A percentile compares a stretch with the other conserved stretches of the same genome.
These are phyloP conservation scores for Aureobasidium sp. DNA, from an alignment of 2,329 filamentous ascomycete species.

Conservation along the genomic window DNA sequence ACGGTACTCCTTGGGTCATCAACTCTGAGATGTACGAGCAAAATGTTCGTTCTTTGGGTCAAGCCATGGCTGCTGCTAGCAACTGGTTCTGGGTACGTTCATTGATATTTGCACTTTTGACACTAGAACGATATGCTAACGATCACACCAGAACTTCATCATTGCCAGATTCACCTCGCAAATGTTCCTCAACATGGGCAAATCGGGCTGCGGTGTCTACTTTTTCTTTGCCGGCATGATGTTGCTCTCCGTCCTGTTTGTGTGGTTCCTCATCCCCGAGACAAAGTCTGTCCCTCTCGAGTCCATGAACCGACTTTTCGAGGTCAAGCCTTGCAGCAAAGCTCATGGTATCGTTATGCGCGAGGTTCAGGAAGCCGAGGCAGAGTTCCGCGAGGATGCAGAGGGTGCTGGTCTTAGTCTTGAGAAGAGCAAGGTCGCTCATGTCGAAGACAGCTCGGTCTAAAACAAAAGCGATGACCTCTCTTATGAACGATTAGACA, in stretches of 20 bases:
- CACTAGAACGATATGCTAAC: neutral
- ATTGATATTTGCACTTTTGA: neutral
- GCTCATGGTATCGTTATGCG: slow-evolving; percentile 36
- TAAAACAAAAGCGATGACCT: neutral
- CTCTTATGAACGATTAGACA: neutral
- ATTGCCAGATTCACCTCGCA: slow-evolving; percentile 34
- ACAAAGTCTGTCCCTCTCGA: slow-evolving; percentile 42
- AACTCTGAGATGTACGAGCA: slow-evolving; percentile 43
- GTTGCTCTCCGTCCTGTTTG: slow-evolving; percentile 38
- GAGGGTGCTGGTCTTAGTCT: slow-evolving; percentile 8
- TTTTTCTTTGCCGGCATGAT: slow-evolving; percentile 46
- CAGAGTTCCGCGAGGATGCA: slow-evolving; percentile 11
- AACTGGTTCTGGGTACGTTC: slow-evolving; percentile 26
- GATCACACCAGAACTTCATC: slow-evolving; percentile 26
- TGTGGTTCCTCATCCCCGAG: slow-evolving; percentile 39
- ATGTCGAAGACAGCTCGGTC: slow-evolving; percentile 1
- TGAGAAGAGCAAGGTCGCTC: slow-evolving; percentile 7
- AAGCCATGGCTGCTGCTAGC: slow-evolving; percentile 28
- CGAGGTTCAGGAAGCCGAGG: slow-evolving; percentile 22
- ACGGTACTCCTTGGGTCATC: slow-evolving; percentile 36
- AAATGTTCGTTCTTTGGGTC: slow-evolving; percentile 33
- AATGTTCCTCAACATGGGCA: slow-evolving; percentile 46
- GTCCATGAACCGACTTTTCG: slow-evolving; percentile 42
- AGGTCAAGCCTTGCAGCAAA: slow-evolving; percentile 36
- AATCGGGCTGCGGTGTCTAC: slow-evolving; percentile 33